A percentile compares a stretch with the other conserved stretches of the same genome.
phyloP scores from a whole-genome alignment of 805 yeast species.

The Yarrowia sp. region DNA sequence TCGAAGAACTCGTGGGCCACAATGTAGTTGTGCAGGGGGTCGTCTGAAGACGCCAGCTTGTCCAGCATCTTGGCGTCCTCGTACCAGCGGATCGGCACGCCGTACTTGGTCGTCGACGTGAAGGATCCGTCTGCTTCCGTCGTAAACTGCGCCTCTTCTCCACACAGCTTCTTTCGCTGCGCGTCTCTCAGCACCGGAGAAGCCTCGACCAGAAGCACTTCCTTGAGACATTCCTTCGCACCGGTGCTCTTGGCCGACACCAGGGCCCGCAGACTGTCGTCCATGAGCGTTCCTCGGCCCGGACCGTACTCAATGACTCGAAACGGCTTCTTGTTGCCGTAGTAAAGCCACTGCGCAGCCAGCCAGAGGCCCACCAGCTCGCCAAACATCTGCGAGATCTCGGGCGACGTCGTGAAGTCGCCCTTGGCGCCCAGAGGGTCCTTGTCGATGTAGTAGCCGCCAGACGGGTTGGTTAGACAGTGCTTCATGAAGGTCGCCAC shows the following conservation, averaged over 20 bases:
- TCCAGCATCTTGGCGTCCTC: slow-evolving; percentile 36
- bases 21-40: slow-evolving; percentile 52
- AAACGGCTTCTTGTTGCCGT: slow-evolving; percentile 50
- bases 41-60: slow-evolving; percentile 32
- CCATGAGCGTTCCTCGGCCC: slow-evolving; percentile 76
- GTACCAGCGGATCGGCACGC: slow-evolving; percentile 46
- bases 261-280: slow-evolving; percentile 51
- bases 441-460: slow-evolving; percentile 75
- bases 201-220: slow-evolving; percentile 65
- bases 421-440: slow-evolving; percentile 70
- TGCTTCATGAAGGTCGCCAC: slow-evolving; percentile 75
- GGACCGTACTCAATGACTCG: slow-evolving; percentile 79
- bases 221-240: slow-evolving; percentile 27
- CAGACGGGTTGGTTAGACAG: slow-evolving; percentile 72
- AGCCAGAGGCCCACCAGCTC: slow-evolving; percentile 78
- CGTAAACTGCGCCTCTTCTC: slow-evolving; percentile 27
- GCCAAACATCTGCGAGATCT: slow-evolving; percentile 82
- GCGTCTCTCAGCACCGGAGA: slow-evolving; percentile 58
- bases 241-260: slow-evolving; percentile 13
- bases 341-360: slow-evolving; percentile 52
- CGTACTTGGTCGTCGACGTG: slow-evolving; percentile 43
- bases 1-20: slow-evolving; percentile 87
- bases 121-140: neutral
- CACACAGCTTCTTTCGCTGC: slow-evolving; percentile 54
- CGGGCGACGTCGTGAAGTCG: slow-evolving; percentile 84